Conservation (phyloP, 169 alveolate genomes). For the Plasmodium cynomolgi region DNA sequence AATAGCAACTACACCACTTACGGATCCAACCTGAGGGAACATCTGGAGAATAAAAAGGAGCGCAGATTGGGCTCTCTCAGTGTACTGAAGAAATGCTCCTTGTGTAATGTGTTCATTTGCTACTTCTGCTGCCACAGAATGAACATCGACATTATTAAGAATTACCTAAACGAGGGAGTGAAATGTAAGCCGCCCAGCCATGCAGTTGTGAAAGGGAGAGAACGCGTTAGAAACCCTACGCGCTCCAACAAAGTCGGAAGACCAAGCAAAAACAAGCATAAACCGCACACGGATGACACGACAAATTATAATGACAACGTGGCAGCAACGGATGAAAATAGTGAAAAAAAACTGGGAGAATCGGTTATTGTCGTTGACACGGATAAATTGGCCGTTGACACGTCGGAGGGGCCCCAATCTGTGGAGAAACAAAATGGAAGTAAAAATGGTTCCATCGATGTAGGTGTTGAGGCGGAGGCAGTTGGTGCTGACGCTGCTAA, state of each 20-base stretch:
- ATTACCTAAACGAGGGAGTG: slow-evolving; percentile 20
- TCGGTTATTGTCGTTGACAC: neutral
- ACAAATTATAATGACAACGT: neutral
- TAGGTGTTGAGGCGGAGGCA: neutral
- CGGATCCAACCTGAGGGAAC: slow-evolving; percentile 12
- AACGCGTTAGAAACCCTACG: neutral
- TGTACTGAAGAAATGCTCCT: slow-evolving; percentile 49
- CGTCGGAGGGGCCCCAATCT: neutral
- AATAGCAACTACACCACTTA: neutral
- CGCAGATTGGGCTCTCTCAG: slow-evolving; percentile 71
- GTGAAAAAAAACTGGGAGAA: neutral
- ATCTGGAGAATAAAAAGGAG: slow-evolving; percentile 52
- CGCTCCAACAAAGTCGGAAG: slow-evolving; percentile 28
- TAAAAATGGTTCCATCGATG: neutral
- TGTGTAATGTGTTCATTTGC: slow-evolving; percentile 67
- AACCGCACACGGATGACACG: neutral
- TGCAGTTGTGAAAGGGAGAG: neutral
- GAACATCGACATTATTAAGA: slow-evolving; percentile 60
- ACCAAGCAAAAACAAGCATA: slow-evolving; percentile 8
- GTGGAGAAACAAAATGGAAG: neutral
- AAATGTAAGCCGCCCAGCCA: neutral
- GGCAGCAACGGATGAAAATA: neutral
- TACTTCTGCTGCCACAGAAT: slow-evolving; percentile 71
- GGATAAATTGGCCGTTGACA: neutral
- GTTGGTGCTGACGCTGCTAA: neutral